Evolutionary conservation across 495 filamentous ascomycete species (phyloP).

Genomic region (Penicillium egyptiacum): DNA sequence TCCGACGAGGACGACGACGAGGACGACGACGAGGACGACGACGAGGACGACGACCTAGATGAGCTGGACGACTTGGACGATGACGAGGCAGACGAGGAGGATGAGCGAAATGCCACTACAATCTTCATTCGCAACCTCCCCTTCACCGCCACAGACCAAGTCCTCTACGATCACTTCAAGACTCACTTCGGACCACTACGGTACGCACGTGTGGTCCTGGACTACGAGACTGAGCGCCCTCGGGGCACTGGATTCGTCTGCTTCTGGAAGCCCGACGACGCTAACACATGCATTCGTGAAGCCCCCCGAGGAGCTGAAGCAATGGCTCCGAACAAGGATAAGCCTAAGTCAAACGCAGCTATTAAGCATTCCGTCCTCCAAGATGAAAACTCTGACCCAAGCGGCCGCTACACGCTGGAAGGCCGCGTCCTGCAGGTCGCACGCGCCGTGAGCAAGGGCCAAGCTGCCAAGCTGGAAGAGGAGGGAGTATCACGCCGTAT

Average conservation of each 20-base stretch:
- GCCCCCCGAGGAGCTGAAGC: conserved; percentile 60
- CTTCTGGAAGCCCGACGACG: conserved; percentile 77
- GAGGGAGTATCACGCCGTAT: conserved; percentile 63
- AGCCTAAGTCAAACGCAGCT: conserved; percentile 38
- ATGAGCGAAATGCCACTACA: conserved; percentile 63
- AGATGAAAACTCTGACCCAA: conserved; percentile 71
- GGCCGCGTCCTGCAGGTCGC: conserved; percentile 82
- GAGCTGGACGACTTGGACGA: conserved; percentile 39
- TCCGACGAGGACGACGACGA: conserved; percentile 31
- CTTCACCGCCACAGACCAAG: conserved; percentile 77
- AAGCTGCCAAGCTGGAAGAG: conserved; percentile 72
- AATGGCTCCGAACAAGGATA: conserved; percentile 35
- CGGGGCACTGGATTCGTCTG: conserved; percentile 94
- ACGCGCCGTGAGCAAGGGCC: conserved; percentile 75
- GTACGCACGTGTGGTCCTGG: conserved; percentile 87
- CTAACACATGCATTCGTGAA: conserved; percentile 65
- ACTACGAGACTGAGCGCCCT: conserved; percentile 77
- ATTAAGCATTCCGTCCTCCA: conserved; percentile 79
- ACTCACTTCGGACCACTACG: conserved; percentile 75
- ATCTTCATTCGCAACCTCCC: conserved; percentile 95
- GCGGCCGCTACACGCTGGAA: conserved; percentile 83
- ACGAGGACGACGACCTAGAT: conserved; percentile 29
- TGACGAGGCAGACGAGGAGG: conserved; percentile 52
- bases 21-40: conserved; percentile 34
- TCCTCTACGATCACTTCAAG: conserved; percentile 75